Evolutionary conservation across 2,329 filamentous ascomycete species (phyloP), one percentile per base, ranked within the genome.

Genomic region (Blumeria graminis): DNA sequence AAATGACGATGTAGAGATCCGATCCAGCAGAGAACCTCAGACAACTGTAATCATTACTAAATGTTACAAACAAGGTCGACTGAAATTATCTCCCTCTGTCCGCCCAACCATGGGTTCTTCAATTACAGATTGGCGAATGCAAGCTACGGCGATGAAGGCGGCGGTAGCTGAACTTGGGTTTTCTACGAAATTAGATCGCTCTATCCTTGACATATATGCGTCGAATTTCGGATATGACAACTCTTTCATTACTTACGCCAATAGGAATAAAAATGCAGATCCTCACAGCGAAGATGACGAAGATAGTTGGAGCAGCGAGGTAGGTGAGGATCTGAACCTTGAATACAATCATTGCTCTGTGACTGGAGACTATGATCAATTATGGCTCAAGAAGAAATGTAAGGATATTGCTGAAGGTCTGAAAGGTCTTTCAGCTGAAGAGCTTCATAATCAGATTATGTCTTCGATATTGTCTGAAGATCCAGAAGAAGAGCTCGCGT

Each of bases 401-500:
- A 70, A 74, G 33, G 70, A 71, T n/a, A 75, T 93, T 58, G 77
- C 85, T 1, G 68, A 69, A 10, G 74, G 73, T 59, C 82, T 81
- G 62, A 78, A 78, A 55, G 84, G 80, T 0, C 71, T 94, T 22
- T 76, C 83, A 36, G 70, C 81, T 1, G 73, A 76, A 22, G 80
- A 84, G n/a, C 75, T 96, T 43, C 75, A 84, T 60, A 77, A 83
- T 56, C 88, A 95, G 66, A 78, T 96, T 38, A 70, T 80, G 41
- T 83, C 85, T 5, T 74, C 90, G 3, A 69, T 98, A 38, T 76
- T 75, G 7, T 85, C 86, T 4, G 70, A 71, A n/a, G 70, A 68
- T 48, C 74, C 77, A 35, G 84, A 94, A 57, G 86, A 94, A 57
- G 87, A 94, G 68, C 72, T 96, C n/a, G 90, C 96, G 67, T 89